phyloP scores from a whole-genome alignment of 495 filamentous ascomycete genomes.

The Aspergillus cristatus region DNA sequence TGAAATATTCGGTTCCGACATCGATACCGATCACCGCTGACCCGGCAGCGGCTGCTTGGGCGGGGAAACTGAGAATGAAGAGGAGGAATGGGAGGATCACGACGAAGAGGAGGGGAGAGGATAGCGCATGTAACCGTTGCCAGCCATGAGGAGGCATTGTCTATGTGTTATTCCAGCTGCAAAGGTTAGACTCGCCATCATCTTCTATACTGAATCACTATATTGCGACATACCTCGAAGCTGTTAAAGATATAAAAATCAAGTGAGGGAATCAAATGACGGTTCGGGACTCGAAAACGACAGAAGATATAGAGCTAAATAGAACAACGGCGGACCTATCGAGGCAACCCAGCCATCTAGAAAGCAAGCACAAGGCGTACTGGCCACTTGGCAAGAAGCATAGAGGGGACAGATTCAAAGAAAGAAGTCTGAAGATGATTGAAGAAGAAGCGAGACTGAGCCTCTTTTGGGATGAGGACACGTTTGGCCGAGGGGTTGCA shows the following conservation, averaged over 20 bases:
- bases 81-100: slow-evolving; percentile 36
- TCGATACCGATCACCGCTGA: slow-evolving; percentile 86
- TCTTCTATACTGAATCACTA: no score
- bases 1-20: slow-evolving; percentile 94
- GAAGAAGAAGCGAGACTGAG: slow-evolving; percentile 2
- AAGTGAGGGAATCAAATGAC: not conserved
- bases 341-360: slow-evolving; percentile 15
- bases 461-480: slow-evolving; percentile 12
- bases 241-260: not conserved
- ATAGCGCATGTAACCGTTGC: slow-evolving; percentile 24
- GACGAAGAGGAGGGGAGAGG: slow-evolving; percentile 30
- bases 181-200: slow-evolving; percentile 7
- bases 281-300: not conserved
- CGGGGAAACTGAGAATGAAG: slow-evolving; percentile 48
- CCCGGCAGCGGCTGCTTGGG: slow-evolving; percentile 49
- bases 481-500: slow-evolving; percentile 10
- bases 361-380: slow-evolving; percentile 7
- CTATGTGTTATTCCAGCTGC: slow-evolving; percentile 22
- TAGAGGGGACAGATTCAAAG: slow-evolving; percentile 6
- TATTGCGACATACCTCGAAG: not conserved
- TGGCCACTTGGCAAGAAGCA: slow-evolving; percentile 35
- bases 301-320: not conserved
- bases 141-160: slow-evolving; percentile 45
- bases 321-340: not conserved
- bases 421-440: not conserved